A percentile compares a stretch with the other conserved stretches of the same genome.
These are phyloP conservation scores for Phyllosticta citribraziliensis DNA, from an alignment of 2,329 filamentous ascomycete species.

Conservation along the genomic window DNA sequence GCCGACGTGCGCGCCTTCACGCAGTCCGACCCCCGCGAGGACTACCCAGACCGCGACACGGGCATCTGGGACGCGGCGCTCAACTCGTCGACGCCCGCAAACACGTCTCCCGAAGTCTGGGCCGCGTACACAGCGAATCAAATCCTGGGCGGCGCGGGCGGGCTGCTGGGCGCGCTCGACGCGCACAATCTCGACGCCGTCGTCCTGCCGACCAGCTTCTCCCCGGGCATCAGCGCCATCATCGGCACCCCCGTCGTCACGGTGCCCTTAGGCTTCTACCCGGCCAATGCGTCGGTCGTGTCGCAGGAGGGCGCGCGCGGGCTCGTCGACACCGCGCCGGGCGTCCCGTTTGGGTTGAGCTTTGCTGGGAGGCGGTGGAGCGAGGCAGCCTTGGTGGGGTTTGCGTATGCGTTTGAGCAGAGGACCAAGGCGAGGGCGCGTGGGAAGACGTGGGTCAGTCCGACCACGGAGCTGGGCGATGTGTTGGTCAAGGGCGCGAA, in stretches of 20 bases:
- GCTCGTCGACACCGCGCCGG: constrained; percentile 44
- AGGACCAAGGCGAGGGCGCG: constrained; percentile 40
- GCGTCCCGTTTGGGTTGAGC: constrained; percentile 50
- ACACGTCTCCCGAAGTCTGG: constrained; percentile 49
- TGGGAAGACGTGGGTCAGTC: constrained; percentile 40
- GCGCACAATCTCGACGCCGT: constrained; percentile 51
- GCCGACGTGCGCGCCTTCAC: constrained; percentile 48
- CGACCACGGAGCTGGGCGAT: constrained; percentile 31
- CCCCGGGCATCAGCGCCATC: constrained; percentile 42
- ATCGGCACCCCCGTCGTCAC: constrained; percentile 53
- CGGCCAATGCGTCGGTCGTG: constrained; percentile 36
- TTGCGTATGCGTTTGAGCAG: constrained; percentile 62
- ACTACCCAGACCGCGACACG: constrained; percentile 54
- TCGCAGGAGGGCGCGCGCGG: constrained; percentile 34
- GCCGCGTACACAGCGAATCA: constrained; percentile 43
- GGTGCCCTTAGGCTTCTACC: constrained; percentile 52
- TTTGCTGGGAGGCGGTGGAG: constrained; percentile 54
- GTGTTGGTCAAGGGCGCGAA: background rate
- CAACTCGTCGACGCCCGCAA: constrained; percentile 38
- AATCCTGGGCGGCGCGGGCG: constrained; percentile 48
- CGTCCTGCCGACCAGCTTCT: constrained; percentile 46
- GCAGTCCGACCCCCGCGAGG: constrained; percentile 41
- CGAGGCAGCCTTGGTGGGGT: constrained; percentile 52
- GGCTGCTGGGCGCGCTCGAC: constrained; percentile 50
- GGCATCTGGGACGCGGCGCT: constrained; percentile 46